Percentiles rank a stretch among this genome's conserved stretches.
These are phyloP conservation scores for Colletotrichum sansevieriae DNA, from an alignment of 2,329 filamentous ascomycete species.

Conservation along the genomic window DNA sequence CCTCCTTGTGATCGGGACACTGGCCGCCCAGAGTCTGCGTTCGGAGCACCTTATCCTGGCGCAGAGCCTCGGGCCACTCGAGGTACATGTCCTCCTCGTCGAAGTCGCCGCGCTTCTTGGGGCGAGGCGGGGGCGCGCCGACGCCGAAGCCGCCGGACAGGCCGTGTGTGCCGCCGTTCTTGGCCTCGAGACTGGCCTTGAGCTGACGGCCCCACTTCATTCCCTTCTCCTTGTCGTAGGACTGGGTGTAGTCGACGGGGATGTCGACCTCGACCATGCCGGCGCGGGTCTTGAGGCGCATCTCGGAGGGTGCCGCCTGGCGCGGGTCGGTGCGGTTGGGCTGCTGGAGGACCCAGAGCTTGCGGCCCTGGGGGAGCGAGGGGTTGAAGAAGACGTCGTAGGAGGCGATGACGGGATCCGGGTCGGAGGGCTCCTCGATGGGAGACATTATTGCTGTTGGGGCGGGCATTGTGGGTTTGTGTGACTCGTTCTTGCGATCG, in stretches of 20 bases:
- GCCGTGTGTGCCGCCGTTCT: constrained; percentile 76
- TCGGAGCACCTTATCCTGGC: constrained; percentile 78
- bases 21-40: constrained; percentile 90
- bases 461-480: constrained; percentile 26
- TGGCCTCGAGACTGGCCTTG: constrained; percentile 68
- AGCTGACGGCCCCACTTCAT: constrained; percentile 86
- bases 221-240: constrained; percentile 89
- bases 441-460: constrained; percentile 45
- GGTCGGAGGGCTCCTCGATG: constrained; percentile 53
- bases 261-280: constrained; percentile 94
- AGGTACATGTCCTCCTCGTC: constrained; percentile 62
- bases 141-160: constrained; percentile 80
- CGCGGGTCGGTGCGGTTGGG: constrained; percentile 79
- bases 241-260: constrained; percentile 77
- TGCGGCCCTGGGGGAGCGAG: constrained; percentile 69
- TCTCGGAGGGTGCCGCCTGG: constrained; percentile 70
- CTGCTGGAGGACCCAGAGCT: constrained; percentile 89
- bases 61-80: constrained; percentile 76
- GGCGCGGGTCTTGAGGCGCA: constrained; percentile 85
- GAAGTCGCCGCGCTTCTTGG: constrained; percentile 51
- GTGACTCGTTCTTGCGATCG: constrained; percentile 16
- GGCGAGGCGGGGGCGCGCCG: constrained; percentile 59
- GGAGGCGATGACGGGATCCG: constrained; percentile 77
- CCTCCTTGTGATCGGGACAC: constrained; percentile 75
- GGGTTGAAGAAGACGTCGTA: constrained; percentile 93